Percentiles rank a stretch among this genome's conserved stretches.
phyloP scores from a whole-genome alignment of 441 rosid species.

The Jatropha podagrica region DNA sequence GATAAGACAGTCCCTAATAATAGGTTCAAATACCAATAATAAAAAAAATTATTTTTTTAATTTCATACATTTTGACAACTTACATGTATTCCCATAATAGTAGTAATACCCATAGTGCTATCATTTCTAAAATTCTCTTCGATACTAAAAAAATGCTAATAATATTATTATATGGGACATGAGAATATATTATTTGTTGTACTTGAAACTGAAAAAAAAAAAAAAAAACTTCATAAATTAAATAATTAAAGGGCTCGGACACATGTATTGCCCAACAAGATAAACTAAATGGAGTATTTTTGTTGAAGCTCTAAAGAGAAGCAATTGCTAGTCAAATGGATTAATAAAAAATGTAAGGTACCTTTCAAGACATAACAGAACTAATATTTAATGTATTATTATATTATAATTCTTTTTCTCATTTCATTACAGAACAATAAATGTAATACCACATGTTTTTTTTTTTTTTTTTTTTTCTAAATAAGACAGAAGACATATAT shows the following conservation, averaged over 20 bases:
- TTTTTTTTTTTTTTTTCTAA: neutral
- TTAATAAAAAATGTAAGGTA: neutral
- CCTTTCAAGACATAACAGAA: slow-evolving; percentile 14
- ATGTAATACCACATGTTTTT: neutral
- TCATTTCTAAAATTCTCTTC: too few species aligned
- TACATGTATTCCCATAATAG: too few species aligned
- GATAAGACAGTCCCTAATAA: too few species aligned
- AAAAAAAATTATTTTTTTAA: too few species aligned
- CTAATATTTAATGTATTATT: neutral
- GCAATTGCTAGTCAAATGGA: neutral
- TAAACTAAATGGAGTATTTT: neutral
- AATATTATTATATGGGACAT: neutral
- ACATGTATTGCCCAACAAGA: neutral
- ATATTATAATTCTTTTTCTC: neutral
- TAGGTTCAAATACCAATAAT: too few species aligned
- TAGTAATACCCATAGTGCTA: too few species aligned
- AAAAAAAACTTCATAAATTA: too few species aligned
- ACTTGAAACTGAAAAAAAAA: neutral
- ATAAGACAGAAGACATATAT: neutral
- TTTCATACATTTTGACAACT: too few species aligned
- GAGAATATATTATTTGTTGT: neutral
- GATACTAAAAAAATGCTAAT: too few species aligned
- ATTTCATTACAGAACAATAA: neutral
- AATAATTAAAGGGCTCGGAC: neutral
- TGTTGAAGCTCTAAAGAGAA: neutral